Evolutionary conservation across 306 rosid species (phyloP).

Genomic region (Corylus heterophylla): DNA sequence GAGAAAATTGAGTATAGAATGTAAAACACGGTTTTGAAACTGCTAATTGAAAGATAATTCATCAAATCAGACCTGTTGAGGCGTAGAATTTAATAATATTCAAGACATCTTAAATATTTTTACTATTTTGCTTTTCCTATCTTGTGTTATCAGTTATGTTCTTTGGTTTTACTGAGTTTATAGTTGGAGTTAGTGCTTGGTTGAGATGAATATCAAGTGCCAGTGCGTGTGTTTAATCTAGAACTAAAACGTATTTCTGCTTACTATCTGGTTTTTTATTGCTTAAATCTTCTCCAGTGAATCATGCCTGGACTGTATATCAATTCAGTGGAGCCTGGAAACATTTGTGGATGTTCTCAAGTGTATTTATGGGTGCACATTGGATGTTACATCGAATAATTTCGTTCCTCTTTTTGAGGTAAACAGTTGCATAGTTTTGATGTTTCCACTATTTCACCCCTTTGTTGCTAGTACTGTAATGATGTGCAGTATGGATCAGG

Average conservation of each 20-base stretch:
- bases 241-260: conserved; percentile 1
- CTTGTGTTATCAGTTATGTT: too few relatives aligned
- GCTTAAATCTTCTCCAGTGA: conserved; percentile 47
- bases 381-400: conserved; percentile 49
- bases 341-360: conserved; percentile 56
- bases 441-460: neutral
- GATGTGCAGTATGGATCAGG: conserved; percentile 15
- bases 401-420: conserved; percentile 72
- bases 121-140: too few relatives aligned
- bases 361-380: conserved; percentile 47
- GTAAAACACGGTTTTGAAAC: neutral
- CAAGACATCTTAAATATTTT: neutral
- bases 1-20: neutral
- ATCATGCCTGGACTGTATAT: conserved; percentile 46
- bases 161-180: neutral
- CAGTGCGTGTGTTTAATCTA: neutral
- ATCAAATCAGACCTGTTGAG: neutral
- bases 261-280: neutral
- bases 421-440: conserved; percentile 11
- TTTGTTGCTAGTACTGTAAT: conserved; percentile 7
- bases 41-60: neutral
- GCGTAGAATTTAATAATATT: neutral
- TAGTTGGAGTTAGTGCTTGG: neutral
- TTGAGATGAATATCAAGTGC: neutral
- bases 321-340: conserved; percentile 53